Conservation (phyloP, 805 yeast species). For the Cyberlindnera xylosilytica region DNA sequence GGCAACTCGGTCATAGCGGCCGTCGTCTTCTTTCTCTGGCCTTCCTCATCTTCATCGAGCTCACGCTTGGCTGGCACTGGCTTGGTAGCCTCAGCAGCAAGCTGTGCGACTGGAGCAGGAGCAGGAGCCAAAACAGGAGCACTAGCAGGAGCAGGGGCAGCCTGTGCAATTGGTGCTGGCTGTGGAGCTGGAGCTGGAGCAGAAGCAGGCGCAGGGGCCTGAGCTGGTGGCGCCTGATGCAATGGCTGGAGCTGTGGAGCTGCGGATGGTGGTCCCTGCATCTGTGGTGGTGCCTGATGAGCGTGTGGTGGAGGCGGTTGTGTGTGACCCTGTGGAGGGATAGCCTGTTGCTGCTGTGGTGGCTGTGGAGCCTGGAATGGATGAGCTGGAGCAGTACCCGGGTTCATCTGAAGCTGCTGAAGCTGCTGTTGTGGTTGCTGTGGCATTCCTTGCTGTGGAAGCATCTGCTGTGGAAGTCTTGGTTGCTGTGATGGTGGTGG, state of each 20-base stretch:
- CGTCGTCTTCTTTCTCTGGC: slow-evolving; percentile 12
- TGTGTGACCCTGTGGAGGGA: slow-evolving; percentile 23
- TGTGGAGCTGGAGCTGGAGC: not conserved
- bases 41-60: slow-evolving; percentile 13
- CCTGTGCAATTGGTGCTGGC: slow-evolving; percentile 14
- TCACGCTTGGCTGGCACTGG: slow-evolving; percentile 17
- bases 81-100: not conserved
- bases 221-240: too few relatives aligned
- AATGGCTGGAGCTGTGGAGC: not conserved
- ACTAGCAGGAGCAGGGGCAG: not conserved
- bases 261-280: not conserved
- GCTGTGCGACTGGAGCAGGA: not conserved
- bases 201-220: not conserved
- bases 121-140: not conserved
- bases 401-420: slow-evolving; percentile 22
- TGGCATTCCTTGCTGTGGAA: slow-evolving; percentile 35
- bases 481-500: slow-evolving; percentile 60
- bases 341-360: slow-evolving; percentile 23
- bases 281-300: not conserved
- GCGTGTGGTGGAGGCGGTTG: slow-evolving; percentile 3
- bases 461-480: slow-evolving; percentile 59
- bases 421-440: slow-evolving; percentile 24
- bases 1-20: slow-evolving; percentile 1
- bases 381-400: slow-evolving; percentile 18
- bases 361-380: slow-evolving; percentile 8